phyloP scores from a whole-genome alignment of 169 alveolate species.

The Eimeria necatrix region DNA sequence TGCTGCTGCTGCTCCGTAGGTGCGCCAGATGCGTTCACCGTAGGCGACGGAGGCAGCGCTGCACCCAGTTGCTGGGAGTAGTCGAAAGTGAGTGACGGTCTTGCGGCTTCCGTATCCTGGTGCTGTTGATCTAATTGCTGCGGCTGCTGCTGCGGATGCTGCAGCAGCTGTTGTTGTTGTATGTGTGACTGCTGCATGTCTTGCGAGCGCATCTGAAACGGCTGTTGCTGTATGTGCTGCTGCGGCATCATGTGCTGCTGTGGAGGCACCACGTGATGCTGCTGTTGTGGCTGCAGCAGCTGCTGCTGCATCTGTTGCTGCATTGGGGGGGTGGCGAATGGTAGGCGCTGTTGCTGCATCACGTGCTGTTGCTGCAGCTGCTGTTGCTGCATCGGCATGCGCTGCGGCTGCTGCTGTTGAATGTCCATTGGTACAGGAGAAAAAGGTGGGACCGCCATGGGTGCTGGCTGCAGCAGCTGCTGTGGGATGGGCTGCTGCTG shows the following conservation, averaged over 20 bases:
- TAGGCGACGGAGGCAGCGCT: conserved; percentile 48
- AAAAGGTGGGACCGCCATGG: conserved; percentile 11
- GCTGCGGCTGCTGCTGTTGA: conserved; percentile 19
- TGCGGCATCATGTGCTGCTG: conserved; percentile 13
- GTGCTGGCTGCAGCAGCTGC: conserved; percentile 19
- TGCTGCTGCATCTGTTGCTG: conserved; percentile 48
- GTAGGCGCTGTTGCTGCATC: conserved; percentile 42
- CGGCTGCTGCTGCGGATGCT: conserved; percentile 28
- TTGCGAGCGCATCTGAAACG: neutral
- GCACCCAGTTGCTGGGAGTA: conserved; percentile 68
- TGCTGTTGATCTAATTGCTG: conserved; percentile 29
- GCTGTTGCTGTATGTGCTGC: conserved; percentile 29
- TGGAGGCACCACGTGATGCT: conserved; percentile 1
- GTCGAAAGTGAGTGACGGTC: conserved; percentile 40
- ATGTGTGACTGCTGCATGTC: conserved; percentile 22
- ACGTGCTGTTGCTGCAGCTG: conserved; percentile 51
- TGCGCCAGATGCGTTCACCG: conserved; percentile 6
- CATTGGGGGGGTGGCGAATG: conserved; percentile 42
- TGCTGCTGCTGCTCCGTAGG: conserved; percentile 58
- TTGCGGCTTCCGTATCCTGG: conserved; percentile 38
- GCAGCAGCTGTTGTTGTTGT: conserved; percentile 30
- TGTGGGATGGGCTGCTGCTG: conserved; percentile 11
- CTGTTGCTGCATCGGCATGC: neutral
- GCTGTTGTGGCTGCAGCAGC: conserved; percentile 56
- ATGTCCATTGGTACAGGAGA: conserved; percentile 3